phyloP scores from a whole-genome alignment of 2,329 filamentous ascomycete species.

The Neodidymelliopsis sp. region DNA sequence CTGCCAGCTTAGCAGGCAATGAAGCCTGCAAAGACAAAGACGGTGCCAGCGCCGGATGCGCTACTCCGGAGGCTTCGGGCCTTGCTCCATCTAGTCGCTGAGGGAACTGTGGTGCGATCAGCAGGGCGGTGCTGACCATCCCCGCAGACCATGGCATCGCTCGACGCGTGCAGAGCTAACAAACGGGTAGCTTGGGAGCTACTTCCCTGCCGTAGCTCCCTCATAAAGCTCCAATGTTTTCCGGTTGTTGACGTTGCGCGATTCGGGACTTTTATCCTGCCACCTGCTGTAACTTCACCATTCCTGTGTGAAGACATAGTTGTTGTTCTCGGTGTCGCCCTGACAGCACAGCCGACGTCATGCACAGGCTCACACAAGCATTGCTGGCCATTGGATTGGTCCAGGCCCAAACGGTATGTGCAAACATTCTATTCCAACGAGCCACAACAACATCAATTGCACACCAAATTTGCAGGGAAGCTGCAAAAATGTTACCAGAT shows the following conservation, averaged over 20 bases:
- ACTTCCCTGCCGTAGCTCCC: conserved; percentile 15
- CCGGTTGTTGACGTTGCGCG: conserved; percentile 22
- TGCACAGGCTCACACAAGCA: conserved; percentile 47
- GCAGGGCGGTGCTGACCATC: conserved; percentile 26
- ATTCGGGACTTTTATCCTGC: conserved; percentile 21
- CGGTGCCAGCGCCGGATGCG: conserved; percentile 11
- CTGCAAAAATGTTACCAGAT: conserved; percentile 36
- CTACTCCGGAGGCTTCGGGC: conserved; percentile 23
- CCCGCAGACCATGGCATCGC: conserved; percentile 23
- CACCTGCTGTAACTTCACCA: conserved; percentile 20
- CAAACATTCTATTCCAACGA: conserved; percentile 19
- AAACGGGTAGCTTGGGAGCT: conserved; percentile 22
- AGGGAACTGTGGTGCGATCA: conserved; percentile 29
- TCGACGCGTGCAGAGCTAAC: conserved; percentile 24
- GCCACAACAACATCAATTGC: conserved; percentile 18
- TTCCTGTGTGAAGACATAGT: conserved; percentile 20
- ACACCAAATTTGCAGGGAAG: conserved; percentile 22
- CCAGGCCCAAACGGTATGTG: conserved; percentile 41
- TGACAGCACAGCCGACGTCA: conserved; percentile 36
- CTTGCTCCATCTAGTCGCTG: conserved; percentile 26
- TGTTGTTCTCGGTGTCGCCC: conserved; percentile 18
- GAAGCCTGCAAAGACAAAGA: conserved; percentile 7
- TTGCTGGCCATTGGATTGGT: conserved; percentile 42
- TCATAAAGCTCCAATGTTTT: conserved; percentile 29
- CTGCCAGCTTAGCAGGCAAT: conserved; percentile 10